Evolutionary conservation across 2,329 filamentous ascomycete genomes (phyloP).

Genomic region (Paraconiothyrium brasiliense): DNA sequence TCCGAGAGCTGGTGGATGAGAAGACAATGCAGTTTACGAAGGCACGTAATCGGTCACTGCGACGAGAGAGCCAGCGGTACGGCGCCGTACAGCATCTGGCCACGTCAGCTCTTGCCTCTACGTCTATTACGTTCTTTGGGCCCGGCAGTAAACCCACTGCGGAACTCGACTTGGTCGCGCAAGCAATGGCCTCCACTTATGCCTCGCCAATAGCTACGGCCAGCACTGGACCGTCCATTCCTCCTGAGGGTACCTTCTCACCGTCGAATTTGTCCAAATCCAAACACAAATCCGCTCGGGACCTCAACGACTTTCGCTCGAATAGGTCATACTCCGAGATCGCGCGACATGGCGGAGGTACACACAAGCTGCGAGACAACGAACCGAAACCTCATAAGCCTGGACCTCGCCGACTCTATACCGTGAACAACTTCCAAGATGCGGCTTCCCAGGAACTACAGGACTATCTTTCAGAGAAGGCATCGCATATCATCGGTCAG

Average conservation of each 20-base stretch:
- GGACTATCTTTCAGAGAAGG: too few relatives aligned
- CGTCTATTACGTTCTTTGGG: neutral
- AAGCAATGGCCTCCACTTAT: neutral
- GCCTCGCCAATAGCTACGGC: neutral
- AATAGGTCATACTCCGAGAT: neutral
- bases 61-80: neutral
- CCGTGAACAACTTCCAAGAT: too few relatives aligned
- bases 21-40: neutral
- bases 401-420: neutral
- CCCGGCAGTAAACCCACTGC: neutral
- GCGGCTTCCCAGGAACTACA: too few relatives aligned
- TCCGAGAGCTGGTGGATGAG: neutral
- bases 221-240: neutral
- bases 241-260: neutral
- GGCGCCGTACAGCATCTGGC: neutral
- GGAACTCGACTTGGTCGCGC: neutral
- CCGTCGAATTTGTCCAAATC: neutral
- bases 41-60: neutral
- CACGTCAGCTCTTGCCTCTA: neutral
- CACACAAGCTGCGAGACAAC: neutral
- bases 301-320: neutral
- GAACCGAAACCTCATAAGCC: neutral
- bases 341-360: neutral
- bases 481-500: too few relatives aligned
- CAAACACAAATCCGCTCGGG: neutral